Conservation (phyloP, 1,284 basidiomycete species). For the Leccinum subspadiceum region DNA sequence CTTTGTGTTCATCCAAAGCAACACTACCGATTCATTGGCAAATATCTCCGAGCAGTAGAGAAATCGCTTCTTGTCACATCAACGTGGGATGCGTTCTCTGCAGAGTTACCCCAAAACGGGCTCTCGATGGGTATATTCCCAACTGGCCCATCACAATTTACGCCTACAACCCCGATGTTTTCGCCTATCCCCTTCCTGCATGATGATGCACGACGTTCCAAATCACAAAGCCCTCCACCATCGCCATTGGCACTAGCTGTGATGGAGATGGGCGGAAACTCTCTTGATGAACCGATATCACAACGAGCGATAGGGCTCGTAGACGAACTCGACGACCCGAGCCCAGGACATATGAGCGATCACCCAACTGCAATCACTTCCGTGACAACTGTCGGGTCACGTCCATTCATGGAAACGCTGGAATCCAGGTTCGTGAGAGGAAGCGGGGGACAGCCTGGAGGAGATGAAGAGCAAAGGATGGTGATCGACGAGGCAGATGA, state of each 20-base stretch:
- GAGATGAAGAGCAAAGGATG: slow-evolving; percentile 28
- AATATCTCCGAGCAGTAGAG: slow-evolving; percentile 89
- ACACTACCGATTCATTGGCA: slow-evolving; percentile 79
- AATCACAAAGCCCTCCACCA: slow-evolving; percentile 72
- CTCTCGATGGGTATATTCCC: slow-evolving; percentile 41
- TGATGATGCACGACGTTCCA: slow-evolving; percentile 70
- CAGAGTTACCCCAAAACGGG: slow-evolving; percentile 43
- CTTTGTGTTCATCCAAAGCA: slow-evolving; percentile 70
- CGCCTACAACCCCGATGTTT: slow-evolving; percentile 75
- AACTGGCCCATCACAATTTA: slow-evolving; percentile 46
- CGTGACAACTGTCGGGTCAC: slow-evolving; percentile 50
- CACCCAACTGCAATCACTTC: slow-evolving; percentile 68
- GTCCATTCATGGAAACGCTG: slow-evolving; percentile 56
- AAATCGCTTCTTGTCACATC: slow-evolving; percentile 86
- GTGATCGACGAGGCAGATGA: slow-evolving; percentile 53
- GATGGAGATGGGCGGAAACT: slow-evolving; percentile 28
- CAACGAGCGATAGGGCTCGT: slow-evolving; percentile 66
- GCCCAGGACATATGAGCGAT: slow-evolving; percentile 78
- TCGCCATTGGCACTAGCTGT: slow-evolving; percentile 60
- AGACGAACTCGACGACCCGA: slow-evolving; percentile 79
- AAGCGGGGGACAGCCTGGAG: slow-evolving; percentile 33
- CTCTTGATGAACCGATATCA: slow-evolving; percentile 37
- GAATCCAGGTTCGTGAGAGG: slow-evolving; percentile 66
- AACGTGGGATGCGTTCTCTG: slow-evolving; percentile 67
- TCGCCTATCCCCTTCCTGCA: slow-evolving; percentile 83